Base-by-base conservation (phyloP, 257 asterid species). In the Scutellaria galericulata region DNA sequence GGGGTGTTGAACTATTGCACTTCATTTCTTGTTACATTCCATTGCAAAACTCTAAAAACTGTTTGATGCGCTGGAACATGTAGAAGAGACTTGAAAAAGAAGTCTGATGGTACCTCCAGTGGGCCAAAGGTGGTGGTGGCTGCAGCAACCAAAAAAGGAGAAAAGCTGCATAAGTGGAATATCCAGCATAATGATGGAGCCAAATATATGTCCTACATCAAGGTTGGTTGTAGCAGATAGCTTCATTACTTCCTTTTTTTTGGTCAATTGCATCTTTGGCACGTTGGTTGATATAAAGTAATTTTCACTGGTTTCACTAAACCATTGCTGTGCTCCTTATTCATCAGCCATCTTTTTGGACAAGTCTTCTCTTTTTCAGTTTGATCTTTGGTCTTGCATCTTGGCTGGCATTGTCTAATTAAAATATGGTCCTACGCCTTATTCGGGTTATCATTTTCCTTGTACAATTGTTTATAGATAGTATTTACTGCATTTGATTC, bases 171-270 rank as follows among this genome's bases (percentile, higher is more conserved):
- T 73, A 85, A 78, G 85, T 79, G 77, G 71, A 88, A 88, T 83
- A 80, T 88, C 77, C 93, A 81, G 80, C 83, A 73, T 59, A 84
- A 71, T 51, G 96, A 88, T 82, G 97, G 96, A 71, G 88, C 98
- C 77, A 87, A 86, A 77, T 90, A 89, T 71, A 94, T 94, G 99
- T 91, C 99, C 59, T 94, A 91, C 70, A 85, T 94, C 79, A 91
- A 94, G 99, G 97, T 94, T 70, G 73, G 67, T 72, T 46, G 61
- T 64, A 27, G 24, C 73, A 65, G 44, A 63, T 64, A 10, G 61
- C 53, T 72, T 67, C 12, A 20, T 65, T 70, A 45, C 45, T 54
- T 27, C 62, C 66, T 18, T 70, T 61, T 35, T 61, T 60, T 13
- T 66, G 65, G 11, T 71, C 20, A 42, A 61, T 76, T 69, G 42